Percentiles rank a stretch among this genome's conserved stretches.
Evolutionary conservation across 768 basidiomycete species (phyloP).

Genomic region (Boletus speciosus): DNA sequence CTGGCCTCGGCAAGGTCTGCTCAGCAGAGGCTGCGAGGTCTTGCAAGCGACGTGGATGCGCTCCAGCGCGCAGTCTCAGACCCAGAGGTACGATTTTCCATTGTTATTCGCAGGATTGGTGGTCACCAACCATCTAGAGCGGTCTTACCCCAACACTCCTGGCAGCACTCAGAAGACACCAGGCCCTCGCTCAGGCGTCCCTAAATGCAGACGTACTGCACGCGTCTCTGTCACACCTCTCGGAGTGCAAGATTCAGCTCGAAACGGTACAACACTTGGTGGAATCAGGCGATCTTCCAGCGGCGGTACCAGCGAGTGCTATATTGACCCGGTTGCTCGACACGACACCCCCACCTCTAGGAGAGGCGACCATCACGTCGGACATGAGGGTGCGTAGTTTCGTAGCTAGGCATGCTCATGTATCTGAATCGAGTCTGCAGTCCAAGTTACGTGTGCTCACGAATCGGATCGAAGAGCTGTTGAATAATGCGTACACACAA

Average conservation of each 20-base stretch:
- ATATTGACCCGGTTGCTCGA: slow-evolving; percentile 44
- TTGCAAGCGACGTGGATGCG: slow-evolving; percentile 51
- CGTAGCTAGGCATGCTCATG: not conserved
- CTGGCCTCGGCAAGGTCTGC: slow-evolving; percentile 59
- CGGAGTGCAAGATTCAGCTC: slow-evolving; percentile 48
- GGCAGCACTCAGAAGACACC: slow-evolving; percentile 54
- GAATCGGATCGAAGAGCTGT: slow-evolving; percentile 66
- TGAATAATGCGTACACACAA: slow-evolving; percentile 63
- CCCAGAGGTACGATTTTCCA: slow-evolving; percentile 47
- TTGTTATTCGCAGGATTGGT: not conserved
- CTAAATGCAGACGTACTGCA: slow-evolving; percentile 50
- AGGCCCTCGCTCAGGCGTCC: slow-evolving; percentile 58
- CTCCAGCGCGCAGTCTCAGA: slow-evolving; percentile 52
- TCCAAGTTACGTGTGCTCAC: slow-evolving; percentile 49
- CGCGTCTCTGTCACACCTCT: slow-evolving; percentile 53
- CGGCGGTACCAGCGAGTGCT: slow-evolving; percentile 49
- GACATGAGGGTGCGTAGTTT: slow-evolving; percentile 54
- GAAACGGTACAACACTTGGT: slow-evolving; percentile 44
- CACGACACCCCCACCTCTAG: slow-evolving; percentile 48
- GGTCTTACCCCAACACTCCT: slow-evolving; percentile 64
- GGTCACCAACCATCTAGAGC: slow-evolving; percentile 41
- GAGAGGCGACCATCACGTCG: slow-evolving; percentile 45
- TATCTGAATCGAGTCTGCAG: slow-evolving; percentile 35
- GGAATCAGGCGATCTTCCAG: slow-evolving; percentile 57
- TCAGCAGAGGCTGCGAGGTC: slow-evolving; percentile 51